A percentile compares a stretch with the other conserved stretches of the same genome.
Conservation (phyloP, 176 grass and related monocot genomes). For the Rhipidocladum racemiflorum region DNA sequence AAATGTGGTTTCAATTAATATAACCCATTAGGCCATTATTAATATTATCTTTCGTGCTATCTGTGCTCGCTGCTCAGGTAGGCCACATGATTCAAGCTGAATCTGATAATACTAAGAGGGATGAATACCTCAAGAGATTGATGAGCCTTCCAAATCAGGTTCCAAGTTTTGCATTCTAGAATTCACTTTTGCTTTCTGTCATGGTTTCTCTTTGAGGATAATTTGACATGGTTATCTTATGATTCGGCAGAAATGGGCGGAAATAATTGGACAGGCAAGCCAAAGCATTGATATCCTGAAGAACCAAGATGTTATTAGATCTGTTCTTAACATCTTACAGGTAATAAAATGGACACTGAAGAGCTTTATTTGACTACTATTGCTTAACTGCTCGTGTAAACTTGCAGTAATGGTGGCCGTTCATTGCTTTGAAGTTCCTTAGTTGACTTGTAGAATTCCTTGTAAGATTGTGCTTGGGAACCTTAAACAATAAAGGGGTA, state of each 20-base stretch:
- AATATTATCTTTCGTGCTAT: slow-evolving; percentile 14
- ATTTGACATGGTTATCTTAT: slow-evolving; percentile 31
- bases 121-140: slow-evolving; percentile 97
- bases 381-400: slow-evolving; percentile 12
- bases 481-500: background rate
- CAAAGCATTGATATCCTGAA: slow-evolving; percentile 95
- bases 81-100: slow-evolving; percentile 99
- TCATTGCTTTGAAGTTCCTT: background rate
- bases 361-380: background rate
- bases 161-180: slow-evolving; percentile 17
- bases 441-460: background rate
- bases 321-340: slow-evolving; percentile 99
- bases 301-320: slow-evolving; percentile 96
- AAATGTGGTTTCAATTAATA: background rate
- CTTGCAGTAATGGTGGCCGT: background rate
- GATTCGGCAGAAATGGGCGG: slow-evolving; percentile 91
- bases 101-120: slow-evolving; percentile 84
- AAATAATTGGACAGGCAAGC: slow-evolving; percentile 98
- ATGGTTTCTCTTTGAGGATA: background rate
- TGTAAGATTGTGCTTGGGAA: slow-evolving; percentile 2
- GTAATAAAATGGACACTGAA: slow-evolving; percentile 36
- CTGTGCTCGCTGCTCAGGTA: slow-evolving; percentile 50
- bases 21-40: background rate
- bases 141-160: slow-evolving; percentile 99
- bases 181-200: background rate